Percentiles rank a stretch among this genome's conserved stretches.
phyloP scores from a whole-genome alignment of 768 basidiomycete species.

The Ramaria sp. region DNA sequence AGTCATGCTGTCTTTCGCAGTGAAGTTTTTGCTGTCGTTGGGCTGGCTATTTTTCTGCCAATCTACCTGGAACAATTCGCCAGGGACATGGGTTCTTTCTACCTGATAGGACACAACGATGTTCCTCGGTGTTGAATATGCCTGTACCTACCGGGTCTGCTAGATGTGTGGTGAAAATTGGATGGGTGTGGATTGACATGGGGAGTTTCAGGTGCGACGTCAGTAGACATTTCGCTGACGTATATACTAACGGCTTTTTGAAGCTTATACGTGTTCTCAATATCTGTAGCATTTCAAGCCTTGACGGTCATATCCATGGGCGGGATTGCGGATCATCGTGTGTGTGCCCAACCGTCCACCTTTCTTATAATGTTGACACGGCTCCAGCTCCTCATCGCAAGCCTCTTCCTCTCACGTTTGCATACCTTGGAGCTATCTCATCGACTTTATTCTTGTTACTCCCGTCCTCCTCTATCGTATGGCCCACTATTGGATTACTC shows the following conservation, averaged over 20 bases:
- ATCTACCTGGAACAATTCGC: slow-evolving; percentile 85
- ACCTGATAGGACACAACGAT: slow-evolving; percentile 57
- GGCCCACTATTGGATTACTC: slow-evolving; percentile 58
- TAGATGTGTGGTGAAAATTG: slow-evolving; percentile 73
- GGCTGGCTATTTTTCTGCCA: slow-evolving; percentile 71
- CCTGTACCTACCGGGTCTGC: slow-evolving; percentile 19
- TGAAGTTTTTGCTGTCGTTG: slow-evolving; percentile 78
- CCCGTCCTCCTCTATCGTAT: slow-evolving; percentile 58
- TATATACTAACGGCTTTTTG: neutral
- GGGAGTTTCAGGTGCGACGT: slow-evolving; percentile 76
- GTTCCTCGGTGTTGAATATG: slow-evolving; percentile 22
- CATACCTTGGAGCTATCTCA: slow-evolving; percentile 55
- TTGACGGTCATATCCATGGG: slow-evolving; percentile 94
- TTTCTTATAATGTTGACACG: neutral
- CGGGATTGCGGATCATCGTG: slow-evolving; percentile 82
- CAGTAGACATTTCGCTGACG: neutral
- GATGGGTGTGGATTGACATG: slow-evolving; percentile 80
- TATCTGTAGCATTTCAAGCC: slow-evolving; percentile 82
- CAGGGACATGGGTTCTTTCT: slow-evolving; percentile 69
- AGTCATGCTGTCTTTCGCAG: slow-evolving; percentile 23
- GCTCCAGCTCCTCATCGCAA: slow-evolving; percentile 57
- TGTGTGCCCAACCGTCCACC: slow-evolving; percentile 19
- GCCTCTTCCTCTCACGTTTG: slow-evolving; percentile 64
- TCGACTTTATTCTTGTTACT: slow-evolving; percentile 65
- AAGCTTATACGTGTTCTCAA: slow-evolving; percentile 82